Evolutionary conservation across 1,139 yeast genomes (phyloP), one percentile per base, ranked within the genome.

Genomic region (Hyphopichia wangnamkhiaoensis): DNA sequence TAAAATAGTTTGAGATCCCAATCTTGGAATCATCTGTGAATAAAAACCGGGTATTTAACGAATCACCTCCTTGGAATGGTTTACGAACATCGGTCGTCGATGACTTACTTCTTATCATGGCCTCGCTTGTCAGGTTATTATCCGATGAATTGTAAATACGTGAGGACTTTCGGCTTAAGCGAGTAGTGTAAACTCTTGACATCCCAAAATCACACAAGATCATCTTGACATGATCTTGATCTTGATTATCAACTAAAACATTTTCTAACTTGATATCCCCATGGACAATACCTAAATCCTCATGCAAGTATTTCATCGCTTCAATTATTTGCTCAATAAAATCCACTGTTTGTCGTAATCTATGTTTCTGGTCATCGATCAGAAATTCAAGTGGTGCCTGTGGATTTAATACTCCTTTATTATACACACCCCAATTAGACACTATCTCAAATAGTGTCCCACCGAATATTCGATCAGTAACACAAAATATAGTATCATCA

Each of bases 241-340:
- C 54, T 46, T 62, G 46, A 19, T 62, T 59, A 38, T 80, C 81
- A 25, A 88, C 63, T 38, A 91, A 64, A 42, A 94, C 86, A 55
- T 91, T 91, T 53, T 91, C 98, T 37, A 90, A 69, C 59, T 91
- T 91, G 32, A 91, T 66, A 61, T 91, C 98, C 2, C 97, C 95
- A 56, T 91, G 98, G 7, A 85, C 91, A 25, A 88, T 74, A 4
- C 83, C 84, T 43, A 72, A 68, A 10, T 74, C 74, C 25, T 61
- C 60, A 59, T 91, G 97, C 79, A 91, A 73, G 56, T 86, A 88
- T 31, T 63, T 51, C 30, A 91, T 59, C 0, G 89, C 96, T 14
- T 70, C 62, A 3, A 79, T 74, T 2, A 88, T 70, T 49, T 86
- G 90, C 26, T 58, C 52, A 1, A 77, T 55, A 46, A 74, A 76